Evolutionary conservation across 2,329 filamentous ascomycete species (phyloP), one percentile per base, ranked within the genome.

Genomic region (Davidsoniella australis): DNA sequence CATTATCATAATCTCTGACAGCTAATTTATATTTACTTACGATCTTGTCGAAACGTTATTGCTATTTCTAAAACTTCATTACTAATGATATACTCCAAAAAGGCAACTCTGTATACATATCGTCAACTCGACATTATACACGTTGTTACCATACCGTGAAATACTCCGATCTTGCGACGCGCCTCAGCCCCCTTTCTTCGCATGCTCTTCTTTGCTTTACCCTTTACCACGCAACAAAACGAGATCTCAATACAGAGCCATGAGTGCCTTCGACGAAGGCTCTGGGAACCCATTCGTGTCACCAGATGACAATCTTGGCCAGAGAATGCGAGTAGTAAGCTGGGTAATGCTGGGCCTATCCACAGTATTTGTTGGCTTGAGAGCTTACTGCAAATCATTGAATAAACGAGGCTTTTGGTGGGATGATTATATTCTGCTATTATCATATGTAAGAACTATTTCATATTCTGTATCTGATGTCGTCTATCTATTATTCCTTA

Each of bases 401-500:
- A 56, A 55, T 41, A 54, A 54, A 14, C 52, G 56, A 2, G 54
- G 57, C 1, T 46, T 59, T 6, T 60, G 58, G 58, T 60, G 58
- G 58, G 58, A 59, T 33, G 58, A 60, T 46, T 56, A 56, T 14
- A 48, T 60, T 2, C 49, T 60, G 7, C 48, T 60, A 24, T 48
- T 55, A 24, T 52, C 58, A 16, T 60, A 54, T 53, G 58, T 60
- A 54, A 48, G 61, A 60, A 17, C 1, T 7, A 16, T 10, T 16
- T 8, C 5, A 3, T 12, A 16, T 10, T 16, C 10, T n/a, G 23
- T 36, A 14, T 23, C 24, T n/a, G 29, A 33, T 12, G 8, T 33
- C 4, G 26, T 36, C 17, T 16, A 16, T n/a, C 7, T 17, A 17
- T 24, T 2, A 2, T 2, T 17, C 10, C 26, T 5, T 33, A 2